A percentile compares a stretch with the other conserved stretches of the same genome.
Conservation (phyloP, 2,329 filamentous ascomycete genomes). For the Plenodomus biglobosus region DNA sequence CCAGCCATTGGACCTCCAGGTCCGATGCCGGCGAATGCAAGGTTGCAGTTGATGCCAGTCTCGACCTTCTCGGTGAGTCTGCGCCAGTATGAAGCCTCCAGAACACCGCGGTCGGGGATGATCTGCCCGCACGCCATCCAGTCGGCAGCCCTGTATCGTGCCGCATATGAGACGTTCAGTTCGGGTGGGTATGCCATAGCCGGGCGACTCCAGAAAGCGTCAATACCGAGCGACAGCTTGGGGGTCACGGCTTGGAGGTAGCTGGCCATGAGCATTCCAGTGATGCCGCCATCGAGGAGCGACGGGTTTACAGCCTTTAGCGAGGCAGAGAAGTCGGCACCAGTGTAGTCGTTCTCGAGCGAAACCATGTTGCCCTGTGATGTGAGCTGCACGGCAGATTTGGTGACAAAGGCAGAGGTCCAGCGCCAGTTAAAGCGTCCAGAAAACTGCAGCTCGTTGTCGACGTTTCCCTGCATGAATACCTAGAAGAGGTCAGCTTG, state of each 20-base stretch:
- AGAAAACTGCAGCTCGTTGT: slow-evolving; percentile 85
- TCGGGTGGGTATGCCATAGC: slow-evolving; percentile 86
- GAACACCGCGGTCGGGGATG: slow-evolving; percentile 79
- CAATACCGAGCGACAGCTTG: slow-evolving; percentile 81
- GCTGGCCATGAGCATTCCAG: slow-evolving; percentile 92
- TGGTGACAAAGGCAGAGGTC: slow-evolving; percentile 77
- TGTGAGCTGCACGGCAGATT: slow-evolving; percentile 83
- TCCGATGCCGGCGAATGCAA: slow-evolving; percentile 71
- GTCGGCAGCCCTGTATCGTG: slow-evolving; percentile 84
- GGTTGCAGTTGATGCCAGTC: slow-evolving; percentile 90
- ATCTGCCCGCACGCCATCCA: slow-evolving; percentile 93
- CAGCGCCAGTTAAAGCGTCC: slow-evolving; percentile 94
- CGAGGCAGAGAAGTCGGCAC: slow-evolving; percentile 88
- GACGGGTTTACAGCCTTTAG: slow-evolving; percentile 97
- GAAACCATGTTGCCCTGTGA: slow-evolving; percentile 87
- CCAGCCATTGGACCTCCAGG: slow-evolving; percentile 65
- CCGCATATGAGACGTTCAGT: slow-evolving; percentile 84
- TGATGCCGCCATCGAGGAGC: slow-evolving; percentile 84
- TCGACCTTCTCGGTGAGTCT: slow-evolving; percentile 92
- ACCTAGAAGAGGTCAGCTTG: slow-evolving; percentile 59
- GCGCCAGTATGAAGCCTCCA: slow-evolving; percentile 89
- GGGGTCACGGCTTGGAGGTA: slow-evolving; percentile 94
- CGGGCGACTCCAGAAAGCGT: slow-evolving; percentile 90
- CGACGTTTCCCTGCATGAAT: slow-evolving; percentile 92
- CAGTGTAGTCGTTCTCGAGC: slow-evolving; percentile 93